These are phyloP conservation scores for Isabelozyma pseudorhagii DNA, from an alignment of 805 yeast species.

Conservation along the genomic window DNA sequence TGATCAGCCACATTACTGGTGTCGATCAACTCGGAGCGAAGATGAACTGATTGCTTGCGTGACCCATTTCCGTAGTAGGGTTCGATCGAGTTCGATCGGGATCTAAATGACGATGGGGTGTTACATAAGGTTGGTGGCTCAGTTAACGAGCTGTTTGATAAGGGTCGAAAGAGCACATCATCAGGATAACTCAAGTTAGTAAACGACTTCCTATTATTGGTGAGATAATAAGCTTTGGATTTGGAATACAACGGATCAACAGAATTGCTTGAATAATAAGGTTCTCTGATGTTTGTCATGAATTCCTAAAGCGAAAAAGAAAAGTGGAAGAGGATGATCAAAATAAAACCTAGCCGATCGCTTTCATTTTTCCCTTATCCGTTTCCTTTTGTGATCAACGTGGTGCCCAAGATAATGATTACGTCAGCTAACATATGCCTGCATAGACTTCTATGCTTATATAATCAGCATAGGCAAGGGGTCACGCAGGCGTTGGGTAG, in stretches of 20 bases:
- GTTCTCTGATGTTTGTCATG: background rate
- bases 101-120: background rate
- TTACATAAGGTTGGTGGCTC: background rate
- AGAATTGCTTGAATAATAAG: background rate
- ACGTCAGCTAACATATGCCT: background rate
- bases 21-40: background rate
- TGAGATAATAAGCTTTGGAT: background rate
- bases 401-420: background rate
- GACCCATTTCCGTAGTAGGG: slow-evolving; percentile 11
- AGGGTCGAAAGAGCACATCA: background rate
- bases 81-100: slow-evolving; percentile 9
- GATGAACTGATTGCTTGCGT: background rate
- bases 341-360: background rate
- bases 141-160: background rate
- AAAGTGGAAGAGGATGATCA: too few species aligned
- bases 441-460: background rate
- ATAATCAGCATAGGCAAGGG: background rate
- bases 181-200: background rate
- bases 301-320: background rate
- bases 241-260: background rate
- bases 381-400: background rate
- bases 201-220: background rate
- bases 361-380: background rate
- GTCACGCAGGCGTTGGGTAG: background rate
- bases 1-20: background rate